phyloP scores from a whole-genome alignment of 345 rosid genomes.

The Populus nigra region DNA sequence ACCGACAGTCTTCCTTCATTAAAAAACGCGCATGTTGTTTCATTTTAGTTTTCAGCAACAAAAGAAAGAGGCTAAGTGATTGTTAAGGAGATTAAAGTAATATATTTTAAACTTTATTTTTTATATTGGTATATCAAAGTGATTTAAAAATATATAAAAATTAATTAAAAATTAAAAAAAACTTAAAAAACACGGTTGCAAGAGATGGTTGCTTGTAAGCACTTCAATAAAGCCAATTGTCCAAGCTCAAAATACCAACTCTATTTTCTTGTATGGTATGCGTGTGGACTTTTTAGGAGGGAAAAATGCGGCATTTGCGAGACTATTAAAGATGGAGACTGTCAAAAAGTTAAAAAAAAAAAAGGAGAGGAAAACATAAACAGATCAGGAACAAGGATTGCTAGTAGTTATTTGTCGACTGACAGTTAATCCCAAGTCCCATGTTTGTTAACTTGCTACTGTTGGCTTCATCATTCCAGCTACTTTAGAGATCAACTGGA shows the following conservation, averaged over 20 bases:
- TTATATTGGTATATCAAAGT: no score
- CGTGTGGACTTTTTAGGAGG: background rate
- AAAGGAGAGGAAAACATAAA: background rate
- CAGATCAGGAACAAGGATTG: slow-evolving; percentile 6
- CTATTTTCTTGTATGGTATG: background rate
- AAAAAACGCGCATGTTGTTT: slow-evolving; percentile 1
- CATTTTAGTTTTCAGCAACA: background rate
- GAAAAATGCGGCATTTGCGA: background rate
- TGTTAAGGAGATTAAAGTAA: no score
- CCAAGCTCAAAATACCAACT: background rate
- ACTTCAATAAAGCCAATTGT: slow-evolving; percentile 25
- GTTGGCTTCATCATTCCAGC: background rate
- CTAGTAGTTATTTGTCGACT: slow-evolving; percentile 27
- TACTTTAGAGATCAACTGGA: background rate
- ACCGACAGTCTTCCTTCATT: slow-evolving; percentile 23
- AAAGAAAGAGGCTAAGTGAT: background rate
- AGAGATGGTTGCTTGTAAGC: background rate
- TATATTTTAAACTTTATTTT: no score
- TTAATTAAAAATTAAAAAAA: no score
- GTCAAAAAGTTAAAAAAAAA: slow-evolving; percentile 9
- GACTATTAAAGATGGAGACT: background rate
- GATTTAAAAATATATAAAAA: no score
- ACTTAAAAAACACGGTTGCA: no score
- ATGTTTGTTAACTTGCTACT: background rate
- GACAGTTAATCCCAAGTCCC: slow-evolving; percentile 10